phyloP scores from a whole-genome alignment of 305 asterid species.

The Fraxinus albicans region DNA sequence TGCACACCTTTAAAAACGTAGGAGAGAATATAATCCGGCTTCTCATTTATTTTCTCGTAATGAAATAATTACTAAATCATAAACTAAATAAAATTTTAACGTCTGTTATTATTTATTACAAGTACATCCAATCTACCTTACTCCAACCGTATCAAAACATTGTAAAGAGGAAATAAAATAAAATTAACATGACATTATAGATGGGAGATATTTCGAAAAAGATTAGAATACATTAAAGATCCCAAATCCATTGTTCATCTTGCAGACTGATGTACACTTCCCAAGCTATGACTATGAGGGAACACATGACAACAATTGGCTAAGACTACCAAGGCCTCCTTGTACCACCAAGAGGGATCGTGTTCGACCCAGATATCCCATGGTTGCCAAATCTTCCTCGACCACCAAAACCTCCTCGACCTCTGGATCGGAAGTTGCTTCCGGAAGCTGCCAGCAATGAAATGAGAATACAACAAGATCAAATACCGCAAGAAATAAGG shows the following conservation, averaged over 20 bases:
- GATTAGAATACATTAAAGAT: background rate
- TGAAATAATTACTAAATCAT: no score
- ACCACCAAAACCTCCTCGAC: slow-evolving; percentile 79
- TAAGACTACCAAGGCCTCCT: slow-evolving; percentile 55
- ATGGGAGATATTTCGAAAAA: background rate
- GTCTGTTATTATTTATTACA: background rate
- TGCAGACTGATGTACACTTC: background rate
- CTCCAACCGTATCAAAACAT: background rate
- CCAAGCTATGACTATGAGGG: background rate
- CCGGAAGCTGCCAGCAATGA: slow-evolving; percentile 48
- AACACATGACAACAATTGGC: background rate
- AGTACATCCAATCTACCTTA: background rate
- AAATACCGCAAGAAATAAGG: background rate
- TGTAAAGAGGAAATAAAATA: background rate
- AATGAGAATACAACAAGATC: background rate
- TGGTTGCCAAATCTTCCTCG: slow-evolving; percentile 74
- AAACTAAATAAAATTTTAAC: background rate
- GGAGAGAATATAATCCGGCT: background rate
- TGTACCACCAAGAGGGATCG: slow-evolving; percentile 52
- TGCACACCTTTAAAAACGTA: no score
- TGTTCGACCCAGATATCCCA: slow-evolving; percentile 57
- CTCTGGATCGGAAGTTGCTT: slow-evolving; percentile 66
- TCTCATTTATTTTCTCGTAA: background rate
- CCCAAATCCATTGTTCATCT: background rate
- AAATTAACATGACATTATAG: background rate